Base-by-base conservation (phyloP, 1,284 basidiomycete genomes). In the Pisolithus thermaeus region DNA sequence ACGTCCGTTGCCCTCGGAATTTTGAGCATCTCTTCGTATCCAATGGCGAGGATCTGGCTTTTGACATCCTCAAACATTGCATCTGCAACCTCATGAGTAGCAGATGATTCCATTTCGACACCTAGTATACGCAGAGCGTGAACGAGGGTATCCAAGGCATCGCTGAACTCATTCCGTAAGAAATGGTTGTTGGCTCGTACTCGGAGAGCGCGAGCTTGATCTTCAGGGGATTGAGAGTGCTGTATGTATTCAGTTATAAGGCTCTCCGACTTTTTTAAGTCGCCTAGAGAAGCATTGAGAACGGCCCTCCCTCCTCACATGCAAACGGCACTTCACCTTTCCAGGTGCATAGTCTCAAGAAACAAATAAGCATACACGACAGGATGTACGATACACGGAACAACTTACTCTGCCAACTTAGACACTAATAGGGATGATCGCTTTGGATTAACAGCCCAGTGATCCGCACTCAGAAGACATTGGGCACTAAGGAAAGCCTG, bases 51-150 rank as follows among this genome's bases (percentile, higher is more conserved):
- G 44, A 87, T 82, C 62, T 84, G 80, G 58, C 82, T 81, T 64
- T 83, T 84, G 50, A 86, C 80, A 60, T 78, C 73, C 53, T 85
- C 80, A 60, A 85, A 86, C 75, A 83, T 76, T 12, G 64, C 55
- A 60, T 83, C 78, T 22, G 78, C 80, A 54, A 83, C 78, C 45
- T 73, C 69, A 23, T 71, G 64, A 3, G 77, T 76, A 2, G 82
- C 81, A 0, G 75, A 61, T 3, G 76, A 59, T 55, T 80, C 77
- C 28, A 87, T 67, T 28, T 81, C 79, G 8, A 86, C 74, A 1
- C 81, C 81, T n/a, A 87, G 72, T 2, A 79, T 63, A 53, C 76
- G 77, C 23, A 87, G 69, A 12, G 82, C 84, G n/a, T 69, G 57
- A 8, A 85, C 66, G 1, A 77, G 84, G 59, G 83, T 79, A 36